Base-by-base conservation (phyloP, 164 flowering plant species). In the Kingdonia uniflora region DNA sequence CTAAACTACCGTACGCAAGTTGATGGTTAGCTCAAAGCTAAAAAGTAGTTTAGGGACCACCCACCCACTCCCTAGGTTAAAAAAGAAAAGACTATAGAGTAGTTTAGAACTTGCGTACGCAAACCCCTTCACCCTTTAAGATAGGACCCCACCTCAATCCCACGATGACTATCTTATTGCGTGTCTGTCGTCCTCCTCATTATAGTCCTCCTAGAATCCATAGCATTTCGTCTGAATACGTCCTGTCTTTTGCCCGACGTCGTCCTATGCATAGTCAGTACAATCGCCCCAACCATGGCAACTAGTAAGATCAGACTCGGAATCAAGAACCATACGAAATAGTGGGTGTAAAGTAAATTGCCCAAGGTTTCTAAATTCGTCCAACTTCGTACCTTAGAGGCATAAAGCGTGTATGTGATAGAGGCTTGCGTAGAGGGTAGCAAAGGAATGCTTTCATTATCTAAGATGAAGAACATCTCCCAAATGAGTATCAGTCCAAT, bases 231-330 rank as follows among this genome's bases (percentile, higher is more conserved):
- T 21, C 52, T 12, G n/a, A 49, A 11, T 24, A 14, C 35, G 20
- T 49, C 35, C 29, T 49, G 33, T 41, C 44, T 41, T 51, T 51
- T 51, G 20, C 25, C 55, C 42, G 33, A 29, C 16, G 21, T 33
- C 25, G 21, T 29, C 42, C 42, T 51, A 33, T 51, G 55, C 41
- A 51, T 51, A 29, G 55, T 51, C 24, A 33, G 42, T 51, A 35
- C 42, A 29, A 51, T 51, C 19, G 42, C 43, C 55, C 55, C 23
- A 51, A 51, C 26, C 55, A 51, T 51, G 55, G 21, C 55, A 29
- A 51, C 55, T 51, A 51, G 25, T 51, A 33, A 51, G 25, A 51
- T 51, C 23, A 33, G 41, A 51, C 16, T 51, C 10, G 38, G 54
- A 51, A 41, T 16, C 44, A 41, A 41, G 10, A 41, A 41, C 44